phyloP scores from a whole-genome alignment of 495 filamentous ascomycete species.

The Aspergillus mulundensis region DNA sequence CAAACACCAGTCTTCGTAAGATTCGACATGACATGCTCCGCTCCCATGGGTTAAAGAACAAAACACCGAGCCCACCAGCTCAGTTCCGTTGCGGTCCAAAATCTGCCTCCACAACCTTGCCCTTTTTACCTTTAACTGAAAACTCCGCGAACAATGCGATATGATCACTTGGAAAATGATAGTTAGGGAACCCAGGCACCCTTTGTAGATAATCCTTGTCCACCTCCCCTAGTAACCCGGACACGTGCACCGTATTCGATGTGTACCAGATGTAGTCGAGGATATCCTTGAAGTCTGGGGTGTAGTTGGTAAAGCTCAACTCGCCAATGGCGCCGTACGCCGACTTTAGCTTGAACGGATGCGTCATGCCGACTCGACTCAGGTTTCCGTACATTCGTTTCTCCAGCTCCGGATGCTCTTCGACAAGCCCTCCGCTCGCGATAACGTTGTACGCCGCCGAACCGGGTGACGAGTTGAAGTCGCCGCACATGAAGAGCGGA shows the following conservation, averaged over 20 bases:
- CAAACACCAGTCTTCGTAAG: conserved; percentile 41
- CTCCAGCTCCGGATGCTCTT: conserved; percentile 71
- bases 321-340: conserved; percentile 76
- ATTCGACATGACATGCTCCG: conserved; percentile 28
- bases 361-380: conserved; percentile 82
- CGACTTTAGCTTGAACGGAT: conserved; percentile 91
- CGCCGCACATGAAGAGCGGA: conserved; percentile 85
- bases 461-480: conserved; percentile 85
- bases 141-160: conserved; percentile 91
- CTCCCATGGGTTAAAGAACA: conserved; percentile 22
- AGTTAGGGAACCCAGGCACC: conserved; percentile 94
- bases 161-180: conserved; percentile 96
- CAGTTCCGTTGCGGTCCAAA: conserved; percentile 57
- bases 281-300: conserved; percentile 80
- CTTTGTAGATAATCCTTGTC: conserved; percentile 85
- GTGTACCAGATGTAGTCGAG: conserved; percentile 98
- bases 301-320: conserved; percentile 92
- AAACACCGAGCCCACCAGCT: conserved; percentile 11
- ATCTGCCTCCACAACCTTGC: conserved; percentile 64
- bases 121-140: conserved; percentile 84
- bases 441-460: conserved; percentile 88
- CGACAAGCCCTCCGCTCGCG: conserved; percentile 64
- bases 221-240: conserved; percentile 81
- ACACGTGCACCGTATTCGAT: conserved; percentile 83
- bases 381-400: conserved; percentile 81